Evolutionary conservation across 805 yeast species (phyloP).

Genomic region (Metschnikowia corniflorae): DNA sequence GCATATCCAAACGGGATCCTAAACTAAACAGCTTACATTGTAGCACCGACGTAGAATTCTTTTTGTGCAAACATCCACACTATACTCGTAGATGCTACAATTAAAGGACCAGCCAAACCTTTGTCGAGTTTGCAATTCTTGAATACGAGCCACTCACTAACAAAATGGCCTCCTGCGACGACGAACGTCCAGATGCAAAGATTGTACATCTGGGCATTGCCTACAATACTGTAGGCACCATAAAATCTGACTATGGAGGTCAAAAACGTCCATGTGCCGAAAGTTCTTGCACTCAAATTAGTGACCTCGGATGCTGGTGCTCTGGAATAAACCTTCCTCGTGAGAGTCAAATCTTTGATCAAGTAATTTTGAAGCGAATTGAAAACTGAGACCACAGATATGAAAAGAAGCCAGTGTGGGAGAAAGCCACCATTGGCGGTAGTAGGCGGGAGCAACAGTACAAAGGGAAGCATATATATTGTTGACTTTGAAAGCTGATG

Average conservation of each 20-base stretch:
- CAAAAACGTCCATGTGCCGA: slow-evolving; percentile 96
- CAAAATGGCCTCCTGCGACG: slow-evolving; percentile 82
- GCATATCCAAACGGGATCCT: too few relatives aligned
- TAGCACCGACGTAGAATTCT: slow-evolving; percentile 49
- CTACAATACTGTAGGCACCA: slow-evolving; percentile 71
- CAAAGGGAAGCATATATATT: slow-evolving; percentile 19
- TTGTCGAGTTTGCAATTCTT: slow-evolving; percentile 80
- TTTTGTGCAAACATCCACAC: slow-evolving; percentile 78
- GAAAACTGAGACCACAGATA: slow-evolving; percentile 86
- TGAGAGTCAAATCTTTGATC: slow-evolving; percentile 62
- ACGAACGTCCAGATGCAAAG: slow-evolving; percentile 75
- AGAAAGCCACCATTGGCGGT: slow-evolving; percentile 47
- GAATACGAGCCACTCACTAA: slow-evolving; percentile 75
- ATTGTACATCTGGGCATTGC: slow-evolving; percentile 67
- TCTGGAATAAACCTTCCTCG: slow-evolving; percentile 71
- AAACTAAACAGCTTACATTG: too few relatives aligned
- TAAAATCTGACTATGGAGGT: slow-evolving; percentile 80
- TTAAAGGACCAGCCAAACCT: slow-evolving; percentile 85
- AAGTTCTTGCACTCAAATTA: slow-evolving; percentile 84
- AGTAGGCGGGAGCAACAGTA: slow-evolving; percentile 17
- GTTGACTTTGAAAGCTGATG: too few relatives aligned
- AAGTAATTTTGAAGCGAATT: slow-evolving; percentile 85
- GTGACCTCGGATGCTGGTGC: slow-evolving; percentile 34
- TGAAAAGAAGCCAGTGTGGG: slow-evolving; percentile 47
- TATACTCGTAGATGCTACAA: slow-evolving; percentile 67